Evolutionary conservation across 441 rosid species (phyloP).

Genomic region (Populus hybrid): DNA sequence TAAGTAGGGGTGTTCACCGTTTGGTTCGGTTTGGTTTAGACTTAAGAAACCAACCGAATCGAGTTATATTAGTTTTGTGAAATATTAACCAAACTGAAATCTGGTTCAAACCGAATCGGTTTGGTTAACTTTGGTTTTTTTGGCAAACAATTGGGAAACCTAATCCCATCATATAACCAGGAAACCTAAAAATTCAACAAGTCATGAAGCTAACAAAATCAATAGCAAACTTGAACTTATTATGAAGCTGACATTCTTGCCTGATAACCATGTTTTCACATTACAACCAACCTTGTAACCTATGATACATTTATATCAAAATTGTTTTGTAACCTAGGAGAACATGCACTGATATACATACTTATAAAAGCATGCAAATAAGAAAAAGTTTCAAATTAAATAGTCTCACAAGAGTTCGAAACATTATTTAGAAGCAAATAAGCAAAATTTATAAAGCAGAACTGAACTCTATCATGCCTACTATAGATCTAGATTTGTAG

Average conservation of each 20-base stretch:
- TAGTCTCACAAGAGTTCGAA: background rate
- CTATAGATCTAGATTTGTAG: background rate
- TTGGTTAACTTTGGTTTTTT: too few relatives aligned
- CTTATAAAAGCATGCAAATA: background rate
- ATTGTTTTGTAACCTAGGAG: background rate
- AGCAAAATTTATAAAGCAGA: background rate
- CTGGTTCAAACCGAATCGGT: too few relatives aligned
- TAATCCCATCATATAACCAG: too few relatives aligned
- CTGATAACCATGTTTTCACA: background rate
- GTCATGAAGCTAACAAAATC: background rate
- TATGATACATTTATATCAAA: background rate
- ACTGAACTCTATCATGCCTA: background rate
- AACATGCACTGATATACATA: background rate
- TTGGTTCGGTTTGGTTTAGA: too few relatives aligned
- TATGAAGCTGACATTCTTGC: background rate
- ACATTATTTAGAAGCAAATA: conserved; percentile 2
- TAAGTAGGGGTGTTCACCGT: too few relatives aligned
- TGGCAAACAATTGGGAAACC: too few relatives aligned
- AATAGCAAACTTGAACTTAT: background rate
- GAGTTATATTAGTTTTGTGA: too few relatives aligned
- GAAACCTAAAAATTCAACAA: background rate
- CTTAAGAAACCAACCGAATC: too few relatives aligned
- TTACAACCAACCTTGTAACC: background rate
- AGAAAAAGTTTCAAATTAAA: background rate
- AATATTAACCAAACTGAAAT: too few relatives aligned